Base-by-base conservation (phyloP, 441 rosid genomes). In the Corymbia calophylla region DNA sequence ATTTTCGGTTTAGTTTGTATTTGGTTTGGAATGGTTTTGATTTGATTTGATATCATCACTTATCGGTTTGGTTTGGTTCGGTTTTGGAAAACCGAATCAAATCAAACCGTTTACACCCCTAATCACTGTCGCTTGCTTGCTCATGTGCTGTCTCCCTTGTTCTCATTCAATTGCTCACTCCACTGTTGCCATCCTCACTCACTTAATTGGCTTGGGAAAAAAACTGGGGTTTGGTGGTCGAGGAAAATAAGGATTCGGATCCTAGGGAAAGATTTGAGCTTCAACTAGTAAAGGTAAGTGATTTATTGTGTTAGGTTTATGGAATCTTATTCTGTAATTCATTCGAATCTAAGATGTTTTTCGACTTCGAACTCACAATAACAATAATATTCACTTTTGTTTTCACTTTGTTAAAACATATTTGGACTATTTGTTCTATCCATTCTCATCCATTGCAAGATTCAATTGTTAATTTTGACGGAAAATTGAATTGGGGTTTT, bases 261-360 rank as follows among this genome's bases (percentile, higher is more conserved):
- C 9, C 25, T 23, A 25, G n/a, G 62, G n/a, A 10, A 58, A 58
- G 25, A 58, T 4, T 58, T 0, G 14, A 25, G 29, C 64, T 25
- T 0, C 64, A 58, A 58, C 10, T 4, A 29, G 0, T 1, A 58
- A 58, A 25, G 64, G 25, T 58, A 13, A 58, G 64, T 58, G 64
- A 9, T 58, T 58, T 58, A 58, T 58, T 6, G 1, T 58, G n/a
- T 58, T 58, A 23, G 25, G n/a, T 25, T 6, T 13, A 58, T 58
- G 64, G 25, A 58, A 58, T 58, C n/a, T 25, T 58, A 5, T 58
- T 13, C 6, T 1, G 0, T 0, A 8, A 0, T 25, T 25, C 25
- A 56, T 9, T 56, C 17, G 62, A 4, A 13, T 56, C 14, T 1
- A 4, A 58, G 6, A 58, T 9, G 7, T 58, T 25, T 23, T 58